Conservation (phyloP, 2,329 filamentous ascomycete species). For the Penicillium sp. region DNA sequence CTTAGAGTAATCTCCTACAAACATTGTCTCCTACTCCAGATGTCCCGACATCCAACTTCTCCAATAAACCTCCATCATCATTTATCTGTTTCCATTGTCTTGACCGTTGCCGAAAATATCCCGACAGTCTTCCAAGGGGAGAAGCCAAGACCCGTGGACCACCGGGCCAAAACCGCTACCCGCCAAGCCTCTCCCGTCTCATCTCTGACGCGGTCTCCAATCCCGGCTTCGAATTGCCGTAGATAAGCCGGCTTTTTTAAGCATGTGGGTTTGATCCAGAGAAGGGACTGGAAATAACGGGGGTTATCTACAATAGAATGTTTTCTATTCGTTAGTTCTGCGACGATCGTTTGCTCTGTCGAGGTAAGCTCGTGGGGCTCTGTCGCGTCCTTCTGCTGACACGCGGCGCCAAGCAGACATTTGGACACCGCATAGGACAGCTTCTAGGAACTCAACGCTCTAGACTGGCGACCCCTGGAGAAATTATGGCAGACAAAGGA, state of each 20-base stretch:
- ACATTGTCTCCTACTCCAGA: neutral
- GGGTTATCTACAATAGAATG: neutral
- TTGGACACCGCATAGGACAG: neutral
- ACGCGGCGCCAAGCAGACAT: constrained; percentile 17
- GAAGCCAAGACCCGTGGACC: neutral
- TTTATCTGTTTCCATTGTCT: neutral
- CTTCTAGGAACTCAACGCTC: neutral
- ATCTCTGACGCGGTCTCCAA: neutral
- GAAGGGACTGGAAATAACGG: neutral
- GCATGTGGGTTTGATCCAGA: neutral
- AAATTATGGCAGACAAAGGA: neutral
- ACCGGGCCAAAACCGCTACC: neutral
- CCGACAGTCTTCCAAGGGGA: neutral
- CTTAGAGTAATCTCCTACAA: no score
- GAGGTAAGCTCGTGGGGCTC: constrained; percentile 17
- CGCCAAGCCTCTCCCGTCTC: neutral
- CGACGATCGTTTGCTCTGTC: neutral
- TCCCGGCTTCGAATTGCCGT: neutral
- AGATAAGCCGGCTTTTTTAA: neutral
- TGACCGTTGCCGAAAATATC: neutral
- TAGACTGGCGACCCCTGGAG: neutral
- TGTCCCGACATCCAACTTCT: no score
- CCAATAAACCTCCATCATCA: no score
- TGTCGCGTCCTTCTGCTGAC: neutral
- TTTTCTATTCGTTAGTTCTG: neutral